Evolutionary conservation across 305 asterid species (phyloP), one percentile per base, ranked within the genome.

Genomic region (Fraxinus baroniana): DNA sequence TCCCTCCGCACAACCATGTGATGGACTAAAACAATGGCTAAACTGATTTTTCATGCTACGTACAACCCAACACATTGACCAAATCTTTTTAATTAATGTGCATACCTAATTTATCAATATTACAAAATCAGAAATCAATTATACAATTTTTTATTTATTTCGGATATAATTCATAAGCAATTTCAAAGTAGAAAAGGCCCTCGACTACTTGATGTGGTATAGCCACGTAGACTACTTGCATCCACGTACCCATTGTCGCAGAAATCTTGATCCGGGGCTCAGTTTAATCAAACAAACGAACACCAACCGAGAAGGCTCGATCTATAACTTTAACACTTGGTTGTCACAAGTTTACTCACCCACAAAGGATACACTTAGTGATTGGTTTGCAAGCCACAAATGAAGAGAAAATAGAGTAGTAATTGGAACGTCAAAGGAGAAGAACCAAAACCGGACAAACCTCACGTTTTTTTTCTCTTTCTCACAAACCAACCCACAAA

Each of bases 1-100:
- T 76, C 35, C 78, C 81, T 78, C 86, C 83, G 91, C 83, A 82
- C 85, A 82, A 84, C 76, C 91, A 88, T 86, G 88, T 86, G 91
- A 83, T 5, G 72, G 32, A 20, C 77, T 33, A 13, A 66, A 28
- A 10, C 36, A 66, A 66, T 66, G 74, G 37, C 74, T 26, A 66
- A 24, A 37, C 49, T 24, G n/a, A 9, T 15, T 72, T 84, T 44
- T 72, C 70, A 30, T 83, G 5, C 52, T 80, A 20, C 13, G 70
- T 60, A 55, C 70, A 52, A 55, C 64, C 64, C 66, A 55, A 55
- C 26, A 32, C 86, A 73, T 84, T 88, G 86, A 88, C 90, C 86
- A 88, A 68, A 82, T 84, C 83, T 5, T 44, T 79, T 73, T 37
- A 44, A 78, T 60, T 78, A 81, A 70, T 28, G 37, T 12, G 74